These are phyloP conservation scores for Sicyos edulis DNA, from an alignment of 306 rosid genomes.

Conservation along the genomic window DNA sequence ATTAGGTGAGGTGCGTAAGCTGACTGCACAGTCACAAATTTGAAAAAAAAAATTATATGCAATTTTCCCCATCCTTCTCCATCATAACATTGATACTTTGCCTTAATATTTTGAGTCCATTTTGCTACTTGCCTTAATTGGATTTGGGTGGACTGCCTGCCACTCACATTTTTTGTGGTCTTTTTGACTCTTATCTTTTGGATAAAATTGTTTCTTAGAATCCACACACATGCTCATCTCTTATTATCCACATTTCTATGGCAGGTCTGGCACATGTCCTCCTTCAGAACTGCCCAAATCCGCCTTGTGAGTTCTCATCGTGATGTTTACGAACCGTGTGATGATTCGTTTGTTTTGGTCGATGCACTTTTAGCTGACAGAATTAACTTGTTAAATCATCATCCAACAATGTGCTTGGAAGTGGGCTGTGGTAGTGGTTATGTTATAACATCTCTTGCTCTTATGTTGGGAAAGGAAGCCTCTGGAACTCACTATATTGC, in stretches of 20 bases:
- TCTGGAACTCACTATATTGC: slow-evolving; percentile 53
- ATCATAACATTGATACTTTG: too few species aligned
- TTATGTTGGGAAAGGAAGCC: slow-evolving; percentile 59
- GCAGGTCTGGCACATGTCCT: slow-evolving; percentile 39
- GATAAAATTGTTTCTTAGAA: neutral
- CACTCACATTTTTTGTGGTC: neutral
- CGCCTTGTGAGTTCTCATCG: slow-evolving; percentile 72
- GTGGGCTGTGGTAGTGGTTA: slow-evolving; percentile 97
- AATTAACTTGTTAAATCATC: slow-evolving; percentile 48
- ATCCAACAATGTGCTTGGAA: slow-evolving; percentile 68
- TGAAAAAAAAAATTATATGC: too few species aligned
- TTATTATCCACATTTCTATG: slow-evolving; percentile 15
- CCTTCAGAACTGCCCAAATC: slow-evolving; percentile 64
- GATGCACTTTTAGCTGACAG: slow-evolving; percentile 89
- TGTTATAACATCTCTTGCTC: slow-evolving; percentile 88
- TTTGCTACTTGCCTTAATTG: neutral
- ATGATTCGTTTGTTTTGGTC: slow-evolving; percentile 89
- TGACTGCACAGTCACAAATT: too few species aligned
- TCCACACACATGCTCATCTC: neutral
- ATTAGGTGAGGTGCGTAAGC: too few species aligned
- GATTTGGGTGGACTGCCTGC: neutral
- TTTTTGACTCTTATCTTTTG: neutral
- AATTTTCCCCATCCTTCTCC: too few species aligned
- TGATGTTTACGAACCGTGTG: slow-evolving; percentile 97
- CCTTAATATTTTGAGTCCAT: too few species aligned